Evolutionary conservation across 1,284 basidiomycete genomes (phyloP).

Genomic region (Cutaneotrichosporon sp.): DNA sequence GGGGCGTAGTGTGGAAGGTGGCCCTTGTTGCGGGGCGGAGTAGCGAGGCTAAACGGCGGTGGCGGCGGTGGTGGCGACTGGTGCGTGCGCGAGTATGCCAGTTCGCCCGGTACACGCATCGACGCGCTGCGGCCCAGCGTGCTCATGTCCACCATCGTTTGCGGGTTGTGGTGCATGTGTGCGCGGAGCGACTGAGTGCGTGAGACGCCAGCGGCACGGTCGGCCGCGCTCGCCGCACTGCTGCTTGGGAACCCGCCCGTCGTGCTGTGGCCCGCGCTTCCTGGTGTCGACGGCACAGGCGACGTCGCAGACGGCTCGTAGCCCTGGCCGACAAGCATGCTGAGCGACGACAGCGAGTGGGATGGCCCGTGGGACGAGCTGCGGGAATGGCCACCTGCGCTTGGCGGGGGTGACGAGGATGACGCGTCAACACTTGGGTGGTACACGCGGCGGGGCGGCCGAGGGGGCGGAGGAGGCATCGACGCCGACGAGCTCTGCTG

Average conservation of each 20-base stretch:
- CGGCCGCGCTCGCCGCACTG: background rate
- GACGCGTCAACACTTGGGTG: conserved; percentile 15
- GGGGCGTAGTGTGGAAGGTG: conserved; percentile 31
- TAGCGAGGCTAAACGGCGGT: conserved; percentile 33
- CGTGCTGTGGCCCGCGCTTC: conserved; percentile 7
- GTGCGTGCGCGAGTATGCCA: conserved; percentile 15
- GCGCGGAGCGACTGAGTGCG: conserved; percentile 42
- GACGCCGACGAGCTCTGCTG: background rate
- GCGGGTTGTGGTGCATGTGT: conserved; percentile 23
- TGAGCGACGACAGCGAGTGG: conserved; percentile 38
- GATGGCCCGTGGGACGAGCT: conserved; percentile 29
- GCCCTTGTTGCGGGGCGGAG: conserved; percentile 38
- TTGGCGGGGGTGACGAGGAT: conserved; percentile 15
- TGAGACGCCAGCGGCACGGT: conserved; percentile 27
- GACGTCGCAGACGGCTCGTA: conserved; percentile 7
- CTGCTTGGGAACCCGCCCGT: background rate
- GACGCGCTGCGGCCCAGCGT: conserved; percentile 37
- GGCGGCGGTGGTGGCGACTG: conserved; percentile 18
- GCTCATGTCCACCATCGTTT: conserved; percentile 24
- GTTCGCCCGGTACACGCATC: conserved; percentile 35
- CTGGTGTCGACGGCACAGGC: conserved; percentile 12
- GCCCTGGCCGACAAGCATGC: conserved; percentile 22
- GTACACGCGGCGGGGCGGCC: conserved; percentile 36
- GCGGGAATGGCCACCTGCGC: conserved; percentile 20
- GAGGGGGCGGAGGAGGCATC: conserved; percentile 30